Evolutionary conservation across 139 green algal genomes (phyloP), one percentile per base, ranked within the genome.

Genomic region (Chloropicon primus): DNA sequence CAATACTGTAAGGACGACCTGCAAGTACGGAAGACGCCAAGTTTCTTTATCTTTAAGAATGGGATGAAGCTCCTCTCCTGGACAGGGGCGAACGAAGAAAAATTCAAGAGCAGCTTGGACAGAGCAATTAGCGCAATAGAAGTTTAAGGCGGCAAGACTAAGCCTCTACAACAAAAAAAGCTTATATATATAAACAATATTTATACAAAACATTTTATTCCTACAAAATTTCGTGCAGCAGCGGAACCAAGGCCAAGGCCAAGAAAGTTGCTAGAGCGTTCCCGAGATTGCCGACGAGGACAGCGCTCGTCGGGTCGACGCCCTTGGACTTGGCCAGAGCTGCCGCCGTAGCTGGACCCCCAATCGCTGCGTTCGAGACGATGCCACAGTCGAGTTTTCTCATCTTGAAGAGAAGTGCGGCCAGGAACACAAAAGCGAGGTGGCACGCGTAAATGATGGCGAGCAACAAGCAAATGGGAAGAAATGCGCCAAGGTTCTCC

Each of bases 261-360:
- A 80, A 25, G 74, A 83, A 83, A 1, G 79, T 80, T 2, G 24
- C 75, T 24, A 77, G 24, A 2, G 79, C 75, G 28, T 83, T 83
- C 1, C 79, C 79, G 3, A 80, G 22, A 2, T 77, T 77, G 1
- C 75, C 79, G 5, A 77, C 17, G 1, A 83, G 54, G 2, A 83
- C 41, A 2, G 22, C 79, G 10, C 10, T 17, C 10, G 41, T 62
- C 0, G 79, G 79, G 27, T 29, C 71, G 23, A 72, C 1, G 0
- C 71, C 21, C 25, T 78, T 78, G 1, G 75, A 25, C 10, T 22
- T 27, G 2, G 79, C 79, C 17, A 83, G 75, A 22, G 79, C 79
- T 0, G 75, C 71, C 0, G 75, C 79, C 0, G 79, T 83, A 1
- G 79, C 79, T 22, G 79, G 79, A 2, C 79, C 79, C 21, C 79